These are phyloP conservation scores for Bisporella sp. DNA, from an alignment of 2,329 filamentous ascomycete species.

Conservation along the genomic window DNA sequence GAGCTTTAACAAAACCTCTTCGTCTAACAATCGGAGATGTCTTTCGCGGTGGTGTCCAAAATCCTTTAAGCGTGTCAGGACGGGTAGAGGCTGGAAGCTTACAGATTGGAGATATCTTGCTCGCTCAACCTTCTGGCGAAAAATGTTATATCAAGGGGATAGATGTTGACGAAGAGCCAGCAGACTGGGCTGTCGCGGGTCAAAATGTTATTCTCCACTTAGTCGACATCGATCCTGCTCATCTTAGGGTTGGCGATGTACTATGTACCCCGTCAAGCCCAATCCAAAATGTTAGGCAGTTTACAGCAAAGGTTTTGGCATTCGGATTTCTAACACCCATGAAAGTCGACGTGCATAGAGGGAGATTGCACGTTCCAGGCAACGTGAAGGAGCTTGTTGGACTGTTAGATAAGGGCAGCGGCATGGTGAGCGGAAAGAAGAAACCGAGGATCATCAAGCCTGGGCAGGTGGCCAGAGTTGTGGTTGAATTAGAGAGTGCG, in stretches of 20 bases:
- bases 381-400: constrained; percentile 66
- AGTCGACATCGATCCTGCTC: constrained; percentile 73
- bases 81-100: constrained; percentile 78
- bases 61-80: constrained; percentile 78
- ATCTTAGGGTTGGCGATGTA: constrained; percentile 79
- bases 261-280: constrained; percentile 65
- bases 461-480: constrained; percentile 67
- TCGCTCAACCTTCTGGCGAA: constrained; percentile 76
- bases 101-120: constrained; percentile 74
- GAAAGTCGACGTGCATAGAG: constrained; percentile 81
- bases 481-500: constrained; percentile 64
- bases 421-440: constrained; percentile 65
- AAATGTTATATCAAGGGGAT: constrained; percentile 75
- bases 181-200: constrained; percentile 88
- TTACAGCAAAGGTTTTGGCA: constrained; percentile 78
- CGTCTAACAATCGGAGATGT: constrained; percentile 85
- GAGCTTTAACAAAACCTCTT: constrained; percentile 70
- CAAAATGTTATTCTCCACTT: constrained; percentile 84
- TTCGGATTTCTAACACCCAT: constrained; percentile 88
- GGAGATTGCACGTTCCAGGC: constrained; percentile 72
- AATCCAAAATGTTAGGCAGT: constrained; percentile 63
- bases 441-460: constrained; percentile 79
- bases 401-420: constrained; percentile 71
- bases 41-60: constrained; percentile 71
- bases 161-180: constrained; percentile 63